Base-by-base conservation (phyloP, 306 rosid genomes). In the Quercus mongolica region DNA sequence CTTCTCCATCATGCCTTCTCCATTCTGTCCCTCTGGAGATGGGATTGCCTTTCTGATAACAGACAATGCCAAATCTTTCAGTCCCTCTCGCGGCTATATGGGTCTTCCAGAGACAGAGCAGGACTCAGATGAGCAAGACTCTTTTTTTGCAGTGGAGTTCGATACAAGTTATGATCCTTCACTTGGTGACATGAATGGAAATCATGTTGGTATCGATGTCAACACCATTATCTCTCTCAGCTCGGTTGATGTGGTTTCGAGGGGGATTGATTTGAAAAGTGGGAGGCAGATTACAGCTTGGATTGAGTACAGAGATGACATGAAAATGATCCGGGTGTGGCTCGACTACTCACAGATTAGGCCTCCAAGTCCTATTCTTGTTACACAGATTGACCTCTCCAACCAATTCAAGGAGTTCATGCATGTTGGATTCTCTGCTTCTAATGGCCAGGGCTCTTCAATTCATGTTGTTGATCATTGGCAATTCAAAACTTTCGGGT, bases 341-440 rank as follows among this genome's bases (percentile, higher is more conserved):
- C 76, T 89, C 31, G 85, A 84, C 6, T 86, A 89, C 26, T 85
- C 98, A 8, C 80, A 84, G 1, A 81, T 62, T 41, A 63, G 91
- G 58, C 96, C 97, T 6, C 56, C 73, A 4, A 75, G 76, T 49
- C 97, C 98, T 0, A 35, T 90, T 80, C 85, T 94, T 35, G 90
- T 82, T 63, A 83, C 87, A 10, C 77, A 78, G 55, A 41, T 94
- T n/a, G 96, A 94, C 62, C 94, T 94, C 52, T 86, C 96, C 13
- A 61, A 80, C 44, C 82, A 62, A 8, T 79, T 94, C 59, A 79
- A 84, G 62, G 94, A 89, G 86, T 89, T 83, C 67, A 90, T 92
- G 97, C 89, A 82, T 77, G 93, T 94, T 14, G 97, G 97, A 0
- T 94, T 94, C 83, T 89, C 94, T n/a, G 91, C 92, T 4, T 89